These are phyloP conservation scores for Sphaerulina vaccinii DNA, from an alignment of 2,329 filamentous ascomycete species.

Conservation along the genomic window DNA sequence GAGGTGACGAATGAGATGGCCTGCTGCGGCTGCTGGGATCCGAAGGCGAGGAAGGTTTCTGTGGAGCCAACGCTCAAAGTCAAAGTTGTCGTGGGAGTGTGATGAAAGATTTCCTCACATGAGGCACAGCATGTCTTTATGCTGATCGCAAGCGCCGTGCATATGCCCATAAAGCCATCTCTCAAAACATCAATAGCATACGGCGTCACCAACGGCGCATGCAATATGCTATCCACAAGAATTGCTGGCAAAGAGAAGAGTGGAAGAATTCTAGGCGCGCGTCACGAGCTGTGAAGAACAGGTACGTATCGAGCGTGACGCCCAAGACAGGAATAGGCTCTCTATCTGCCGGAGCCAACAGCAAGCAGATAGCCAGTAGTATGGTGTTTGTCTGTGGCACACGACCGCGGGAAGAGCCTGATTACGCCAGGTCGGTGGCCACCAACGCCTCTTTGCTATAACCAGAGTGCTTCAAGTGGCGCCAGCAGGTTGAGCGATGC, in stretches of 20 bases:
- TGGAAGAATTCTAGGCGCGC: conserved; percentile 7
- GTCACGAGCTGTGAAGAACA: conserved; percentile 8
- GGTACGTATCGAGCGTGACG: conserved; percentile 13
- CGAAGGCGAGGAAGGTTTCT: conserved; percentile 3
- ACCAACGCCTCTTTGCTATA: conserved; percentile 2
- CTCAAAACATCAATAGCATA: conserved; percentile 2
- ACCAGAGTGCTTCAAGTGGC: conserved; percentile 2
- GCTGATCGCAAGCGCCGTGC: conserved; percentile 17
- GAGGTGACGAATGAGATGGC: conserved; percentile 10
- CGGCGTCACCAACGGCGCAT: conserved; percentile 9
- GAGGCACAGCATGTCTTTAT: conserved; percentile 20
- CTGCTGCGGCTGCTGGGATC: conserved; percentile 11
- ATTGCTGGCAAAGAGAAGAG: neutral
- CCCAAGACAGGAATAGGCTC: conserved; percentile 12
- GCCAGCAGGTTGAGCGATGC: conserved; percentile 5
- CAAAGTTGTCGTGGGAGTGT: neutral
- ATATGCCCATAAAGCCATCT: neutral
- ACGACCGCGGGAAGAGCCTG: conserved; percentile 8
- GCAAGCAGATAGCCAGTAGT: conserved; percentile 12
- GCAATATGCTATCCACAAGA: neutral
- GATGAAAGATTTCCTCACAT: conserved; percentile 11
- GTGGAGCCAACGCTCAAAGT: conserved; percentile 10
- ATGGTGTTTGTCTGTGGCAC: conserved; percentile 5
- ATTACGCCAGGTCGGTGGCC: conserved; percentile 8
- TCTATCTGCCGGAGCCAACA: conserved; percentile 6